Evolutionary conservation across 148 eudicot species (phyloP), one percentile per base, ranked within the genome.

Genomic region (Amaranthus hypochondriacus): DNA sequence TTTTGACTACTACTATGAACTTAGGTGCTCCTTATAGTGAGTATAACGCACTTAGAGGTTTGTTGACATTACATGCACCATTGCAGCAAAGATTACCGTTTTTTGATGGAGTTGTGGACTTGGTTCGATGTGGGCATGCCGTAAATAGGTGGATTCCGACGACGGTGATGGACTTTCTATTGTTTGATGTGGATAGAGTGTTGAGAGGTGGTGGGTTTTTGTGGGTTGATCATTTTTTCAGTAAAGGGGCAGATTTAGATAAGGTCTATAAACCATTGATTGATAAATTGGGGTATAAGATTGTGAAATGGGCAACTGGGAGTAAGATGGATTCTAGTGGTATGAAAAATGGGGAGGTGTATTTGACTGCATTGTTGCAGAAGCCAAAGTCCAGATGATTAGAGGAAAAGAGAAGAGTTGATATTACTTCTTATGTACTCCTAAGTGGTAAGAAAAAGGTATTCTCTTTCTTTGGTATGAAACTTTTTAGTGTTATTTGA

Each of bases 141-240:
- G 89, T 94, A 2, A 89, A 94, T 72, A 70, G 98, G 79, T 94
- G 98, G 98, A 91, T 94, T 4, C 97, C 97, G 7, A 56, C 80
- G 56, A 73, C 85, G 8, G 76, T 76, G 43, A 46, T 94, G 84
- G 98, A 91, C 78, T 94, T 94, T 64, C 55, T 94, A 88, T 54
- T 94, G 28, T 91, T 62, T 77, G 97, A 94, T 77, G 84, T 87
- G 55, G 98, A 94, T 79, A 86, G 98, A 73, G 91, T 87, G 61
- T 87, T 94, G 86, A 88, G 95, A 52, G 87, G 82, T 9, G 98
- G 93, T 9, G 97, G 97, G 73, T 88, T 72, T 67, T 78, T 94
- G 74, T 91, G 90, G 93, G 15, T 94, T 74, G 98, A 91, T 75
- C 86, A 82, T 59, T 94, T 94, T 72, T 91, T 89, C 58, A 83